These are phyloP conservation scores for Lipomyces yamanashiensis DNA, from an alignment of 805 yeast species.

Conservation along the genomic window DNA sequence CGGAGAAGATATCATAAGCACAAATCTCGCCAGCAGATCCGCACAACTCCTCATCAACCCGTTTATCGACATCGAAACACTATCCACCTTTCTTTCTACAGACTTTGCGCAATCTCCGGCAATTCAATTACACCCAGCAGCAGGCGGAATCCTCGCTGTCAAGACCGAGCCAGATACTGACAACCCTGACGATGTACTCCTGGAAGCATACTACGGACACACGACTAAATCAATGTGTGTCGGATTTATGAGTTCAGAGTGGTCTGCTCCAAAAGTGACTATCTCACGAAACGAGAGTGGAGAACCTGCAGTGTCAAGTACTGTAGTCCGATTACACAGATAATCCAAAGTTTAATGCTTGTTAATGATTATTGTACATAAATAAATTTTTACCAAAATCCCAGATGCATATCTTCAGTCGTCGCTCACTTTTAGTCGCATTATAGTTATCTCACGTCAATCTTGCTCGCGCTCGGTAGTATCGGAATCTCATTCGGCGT, in stretches of 20 bases:
- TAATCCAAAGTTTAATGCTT: neutral
- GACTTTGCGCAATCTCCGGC: slow-evolving; percentile 6
- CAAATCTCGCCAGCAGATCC: slow-evolving; percentile 40
- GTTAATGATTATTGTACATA: neutral
- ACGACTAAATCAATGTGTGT: slow-evolving; percentile 32
- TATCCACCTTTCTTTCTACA: neutral
- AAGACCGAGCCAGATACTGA: slow-evolving; percentile 12
- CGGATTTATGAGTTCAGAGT: slow-evolving; percentile 8
- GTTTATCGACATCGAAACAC: slow-evolving; percentile 1
- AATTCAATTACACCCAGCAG: slow-evolving; percentile 17
- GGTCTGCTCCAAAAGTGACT: slow-evolving; percentile 4
- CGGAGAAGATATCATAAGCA: slow-evolving; percentile 49
- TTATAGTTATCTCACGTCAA: too few species aligned
- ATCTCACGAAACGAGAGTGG: slow-evolving; percentile 15
- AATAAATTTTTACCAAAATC: neutral
- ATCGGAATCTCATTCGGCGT: too few species aligned
- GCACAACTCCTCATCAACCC: neutral
- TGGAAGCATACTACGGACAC: slow-evolving; percentile 23
- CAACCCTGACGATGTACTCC: neutral
- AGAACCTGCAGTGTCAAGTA: neutral
- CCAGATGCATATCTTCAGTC: too few species aligned
- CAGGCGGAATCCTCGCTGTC: slow-evolving; percentile 25
- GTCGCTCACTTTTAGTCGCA: too few species aligned
- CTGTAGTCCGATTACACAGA: neutral
- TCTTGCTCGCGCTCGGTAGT: too few species aligned